Base-by-base conservation (phyloP, 2,329 filamentous ascomycete genomes). In the Penicillium brasilianum region DNA sequence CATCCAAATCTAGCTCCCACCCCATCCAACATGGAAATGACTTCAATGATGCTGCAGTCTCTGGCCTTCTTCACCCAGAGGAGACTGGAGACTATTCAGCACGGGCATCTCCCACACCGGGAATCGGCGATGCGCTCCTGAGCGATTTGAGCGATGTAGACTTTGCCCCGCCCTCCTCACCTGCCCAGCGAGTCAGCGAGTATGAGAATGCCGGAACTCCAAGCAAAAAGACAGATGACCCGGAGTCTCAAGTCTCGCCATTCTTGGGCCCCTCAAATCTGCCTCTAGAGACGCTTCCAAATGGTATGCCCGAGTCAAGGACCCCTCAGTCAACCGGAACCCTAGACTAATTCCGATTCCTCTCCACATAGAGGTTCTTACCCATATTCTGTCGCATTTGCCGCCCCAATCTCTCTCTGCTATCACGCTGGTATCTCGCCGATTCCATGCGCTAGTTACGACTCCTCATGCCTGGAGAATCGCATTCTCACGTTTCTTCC, bases 401-500 rank as follows among this genome's bases (percentile, higher is more conserved):
- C 90, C 93, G 55, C 92, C 93, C 10, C 87, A 91, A 64, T 93
- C 94, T 25, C 86, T 98, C 69, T 88, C 90, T 18, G 86, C 90
- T 10, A 89, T 97, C 11, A 90, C 93, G 18, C 84, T 96, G 54
- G 92, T 98, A 32, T 97, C 92, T 36, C 91, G 88, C 71, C 90
- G 91, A 57, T 96, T 98, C 74, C 91, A 96, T 76, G 84, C 85
- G 55, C 83, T 98, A 43, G 90, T 98, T 58, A 97, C 92, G 4
- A 94, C 91, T 1, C 92, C 93, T 16, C 92, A 97, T 78, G 93
- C 93, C 8, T 98, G 94, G 94, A 88, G 92, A 65, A 91, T 93
- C 74, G 94, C 93, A 6, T 98, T 98, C 73, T 86, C 92, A 68
- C 92, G 93, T 64, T 94, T 89, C 78, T 99, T 98, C 69, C 92